A percentile compares a stretch with the other conserved stretches of the same genome.
phyloP scores from a whole-genome alignment of 129 eudicot genomes.

The Flaveria brownii region DNA sequence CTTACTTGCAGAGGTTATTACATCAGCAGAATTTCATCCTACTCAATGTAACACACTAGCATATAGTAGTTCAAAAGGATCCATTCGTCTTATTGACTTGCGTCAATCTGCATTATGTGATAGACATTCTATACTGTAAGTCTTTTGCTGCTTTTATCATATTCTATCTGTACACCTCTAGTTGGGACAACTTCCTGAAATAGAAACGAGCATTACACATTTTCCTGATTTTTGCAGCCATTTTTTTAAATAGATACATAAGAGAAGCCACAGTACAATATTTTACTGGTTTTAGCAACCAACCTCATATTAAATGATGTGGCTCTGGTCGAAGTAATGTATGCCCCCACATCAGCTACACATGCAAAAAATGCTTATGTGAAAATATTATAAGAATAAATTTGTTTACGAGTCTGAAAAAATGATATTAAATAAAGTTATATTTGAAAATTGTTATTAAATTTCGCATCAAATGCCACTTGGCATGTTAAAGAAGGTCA shows the following conservation, averaged over 20 bases:
- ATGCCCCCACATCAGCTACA: not conserved
- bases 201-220: slow-evolving; percentile 2
- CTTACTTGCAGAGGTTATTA: slow-evolving; percentile 84
- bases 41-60: slow-evolving; percentile 90
- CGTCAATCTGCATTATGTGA: slow-evolving; percentile 98
- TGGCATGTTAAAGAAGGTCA: not conserved
- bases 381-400: not conserved
- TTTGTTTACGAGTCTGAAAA: slow-evolving; percentile 1
- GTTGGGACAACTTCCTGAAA: not conserved
- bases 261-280: not conserved
- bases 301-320: not conserved
- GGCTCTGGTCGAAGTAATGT: not conserved
- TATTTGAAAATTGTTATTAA: not conserved
- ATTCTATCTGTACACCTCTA: not conserved
- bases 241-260: not conserved
- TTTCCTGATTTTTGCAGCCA: not conserved
- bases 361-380: not conserved
- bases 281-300: not conserved
- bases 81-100: slow-evolving; percentile 95
- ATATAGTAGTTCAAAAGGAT: slow-evolving; percentile 97
- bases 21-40: slow-evolving; percentile 98
- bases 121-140: slow-evolving; percentile 91
- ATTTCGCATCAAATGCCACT: not conserved
- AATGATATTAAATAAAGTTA: not conserved
- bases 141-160: slow-evolving; percentile 23